A percentile compares a stretch with the other conserved stretches of the same genome.
These are phyloP conservation scores for Coemansia sp. DNA, from an alignment of 192 early-diverging fungal species.

Conservation along the genomic window DNA sequence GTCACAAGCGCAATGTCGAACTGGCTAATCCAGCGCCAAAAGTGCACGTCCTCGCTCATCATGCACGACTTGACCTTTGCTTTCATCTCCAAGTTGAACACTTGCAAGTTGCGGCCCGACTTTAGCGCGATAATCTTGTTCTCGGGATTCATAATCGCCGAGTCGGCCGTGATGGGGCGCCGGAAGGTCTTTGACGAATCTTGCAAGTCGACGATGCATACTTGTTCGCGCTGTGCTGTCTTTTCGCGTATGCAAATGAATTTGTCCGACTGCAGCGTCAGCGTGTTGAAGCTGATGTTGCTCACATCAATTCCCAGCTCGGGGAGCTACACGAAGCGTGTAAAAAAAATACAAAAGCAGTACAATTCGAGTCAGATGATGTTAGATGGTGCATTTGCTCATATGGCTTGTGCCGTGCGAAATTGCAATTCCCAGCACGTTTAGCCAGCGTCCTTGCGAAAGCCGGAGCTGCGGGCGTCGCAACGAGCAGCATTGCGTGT, in stretches of 20 bases:
- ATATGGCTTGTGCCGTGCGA: not conserved
- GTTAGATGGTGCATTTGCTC: constrained; percentile 7
- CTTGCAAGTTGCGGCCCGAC: constrained; percentile 90
- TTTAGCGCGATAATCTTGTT: constrained; percentile 96
- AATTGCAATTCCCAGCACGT: not conserved
- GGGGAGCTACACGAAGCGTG: constrained; percentile 69
- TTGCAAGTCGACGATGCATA: constrained; percentile 94
- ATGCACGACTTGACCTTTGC: constrained; percentile 92
- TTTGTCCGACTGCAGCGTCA: constrained; percentile 98
- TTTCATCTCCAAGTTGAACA: constrained; percentile 97
- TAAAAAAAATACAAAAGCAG: not conserved
- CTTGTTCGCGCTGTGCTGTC: constrained; percentile 82
- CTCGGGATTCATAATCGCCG: constrained; percentile 97
- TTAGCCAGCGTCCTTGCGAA: not conserved
- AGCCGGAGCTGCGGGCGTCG: not conserved
- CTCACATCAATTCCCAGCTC: constrained; percentile 87
- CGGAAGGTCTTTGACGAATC: constrained; percentile 82
- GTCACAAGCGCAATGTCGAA: constrained; percentile 91
- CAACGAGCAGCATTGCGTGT: not conserved
- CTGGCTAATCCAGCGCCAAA: constrained; percentile 95
- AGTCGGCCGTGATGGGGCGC: constrained; percentile 95
- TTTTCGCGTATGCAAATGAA: constrained; percentile 98
- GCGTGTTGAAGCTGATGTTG: constrained; percentile 95
- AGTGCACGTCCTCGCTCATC: constrained; percentile 90
- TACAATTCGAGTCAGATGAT: not conserved